Evolutionary conservation across 768 basidiomycete genomes (phyloP).

Genomic region (Phylloporus sp.): DNA sequence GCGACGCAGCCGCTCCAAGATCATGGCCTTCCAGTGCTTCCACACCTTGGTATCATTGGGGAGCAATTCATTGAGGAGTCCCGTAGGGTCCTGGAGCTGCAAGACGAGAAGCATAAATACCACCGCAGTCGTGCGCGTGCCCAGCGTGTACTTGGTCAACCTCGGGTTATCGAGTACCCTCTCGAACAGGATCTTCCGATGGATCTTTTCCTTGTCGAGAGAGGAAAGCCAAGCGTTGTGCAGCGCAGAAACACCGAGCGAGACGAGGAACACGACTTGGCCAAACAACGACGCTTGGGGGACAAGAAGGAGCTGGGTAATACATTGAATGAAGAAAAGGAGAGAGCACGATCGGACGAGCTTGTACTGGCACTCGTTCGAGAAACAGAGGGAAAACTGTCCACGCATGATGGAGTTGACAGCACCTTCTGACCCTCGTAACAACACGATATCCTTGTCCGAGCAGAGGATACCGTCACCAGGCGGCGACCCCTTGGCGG

Average conservation of each 20-base stretch:
- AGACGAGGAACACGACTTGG: conserved; percentile 28
- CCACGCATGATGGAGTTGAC: conserved; percentile 30
- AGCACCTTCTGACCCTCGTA: conserved; percentile 25
- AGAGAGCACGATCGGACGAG: conserved; percentile 19
- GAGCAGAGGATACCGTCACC: conserved; percentile 29
- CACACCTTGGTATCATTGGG: conserved; percentile 22
- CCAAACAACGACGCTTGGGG: conserved; percentile 27
- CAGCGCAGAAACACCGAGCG: conserved; percentile 23
- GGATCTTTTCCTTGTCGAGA: conserved; percentile 29
- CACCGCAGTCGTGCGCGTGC: conserved; percentile 13
- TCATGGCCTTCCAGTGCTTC: conserved; percentile 16
- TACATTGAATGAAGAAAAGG: conserved; percentile 20
- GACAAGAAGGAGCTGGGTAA: conserved; percentile 28
- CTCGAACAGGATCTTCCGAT: conserved; percentile 11
- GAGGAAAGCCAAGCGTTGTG: conserved; percentile 23
- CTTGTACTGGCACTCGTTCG: conserved; percentile 5
- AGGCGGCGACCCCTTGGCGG: conserved; percentile 21
- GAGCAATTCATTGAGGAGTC: conserved; percentile 12
- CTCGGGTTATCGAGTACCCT: conserved; percentile 9
- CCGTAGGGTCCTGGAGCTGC: background rate
- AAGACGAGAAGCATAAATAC: conserved; percentile 18
- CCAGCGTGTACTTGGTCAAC: conserved; percentile 14
- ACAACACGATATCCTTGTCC: conserved; percentile 18
- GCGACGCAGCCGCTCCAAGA: conserved; percentile 2
- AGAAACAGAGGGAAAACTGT: conserved; percentile 21